Conservation (phyloP, 2,329 filamentous ascomycete species). For the Diplodia corticola region DNA sequence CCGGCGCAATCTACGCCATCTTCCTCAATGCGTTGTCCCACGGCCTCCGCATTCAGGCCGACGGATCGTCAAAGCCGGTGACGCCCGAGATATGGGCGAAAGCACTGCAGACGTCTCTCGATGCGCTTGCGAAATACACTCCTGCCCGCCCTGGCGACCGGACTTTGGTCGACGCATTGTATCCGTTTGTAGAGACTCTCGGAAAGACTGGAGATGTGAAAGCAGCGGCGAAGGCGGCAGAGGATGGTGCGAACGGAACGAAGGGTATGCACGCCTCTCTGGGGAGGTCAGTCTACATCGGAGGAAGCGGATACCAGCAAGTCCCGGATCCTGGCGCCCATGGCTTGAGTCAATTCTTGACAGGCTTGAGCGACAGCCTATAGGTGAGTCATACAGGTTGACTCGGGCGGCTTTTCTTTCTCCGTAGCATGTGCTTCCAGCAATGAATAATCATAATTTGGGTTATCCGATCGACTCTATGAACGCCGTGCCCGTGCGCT, state of each 20-base stretch:
- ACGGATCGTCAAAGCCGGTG: conserved; percentile 46
- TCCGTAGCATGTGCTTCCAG: conserved; percentile 3
- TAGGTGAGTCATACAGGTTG: conserved; percentile 13
- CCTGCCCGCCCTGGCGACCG: conserved; percentile 86
- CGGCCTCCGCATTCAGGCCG: conserved; percentile 59
- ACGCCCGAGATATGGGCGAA: conserved; percentile 59
- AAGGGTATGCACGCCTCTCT: conserved; percentile 91
- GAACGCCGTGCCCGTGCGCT: conserved; percentile 21
- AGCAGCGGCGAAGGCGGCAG: conserved; percentile 73
- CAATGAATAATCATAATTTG: conserved; percentile 20
- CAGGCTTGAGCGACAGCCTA: conserved; percentile 56
- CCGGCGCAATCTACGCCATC: conserved; percentile 79
- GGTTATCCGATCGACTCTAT: conserved; percentile 24
- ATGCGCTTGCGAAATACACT: conserved; percentile 77
- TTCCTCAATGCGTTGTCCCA: conserved; percentile 84
- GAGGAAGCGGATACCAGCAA: conserved; percentile 70
- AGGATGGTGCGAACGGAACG: conserved; percentile 75
- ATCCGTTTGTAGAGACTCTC: conserved; percentile 80
- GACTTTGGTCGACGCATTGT: conserved; percentile 84
- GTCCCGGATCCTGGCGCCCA: conserved; percentile 72
- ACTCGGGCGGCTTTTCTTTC: background rate
- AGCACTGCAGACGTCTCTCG: conserved; percentile 70
- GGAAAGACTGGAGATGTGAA: conserved; percentile 64
- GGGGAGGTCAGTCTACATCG: conserved; percentile 80
- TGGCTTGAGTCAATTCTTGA: conserved; percentile 83